phyloP scores from a whole-genome alignment of 1,139 yeast genomes.

The Suhomyces panamericanus region DNA sequence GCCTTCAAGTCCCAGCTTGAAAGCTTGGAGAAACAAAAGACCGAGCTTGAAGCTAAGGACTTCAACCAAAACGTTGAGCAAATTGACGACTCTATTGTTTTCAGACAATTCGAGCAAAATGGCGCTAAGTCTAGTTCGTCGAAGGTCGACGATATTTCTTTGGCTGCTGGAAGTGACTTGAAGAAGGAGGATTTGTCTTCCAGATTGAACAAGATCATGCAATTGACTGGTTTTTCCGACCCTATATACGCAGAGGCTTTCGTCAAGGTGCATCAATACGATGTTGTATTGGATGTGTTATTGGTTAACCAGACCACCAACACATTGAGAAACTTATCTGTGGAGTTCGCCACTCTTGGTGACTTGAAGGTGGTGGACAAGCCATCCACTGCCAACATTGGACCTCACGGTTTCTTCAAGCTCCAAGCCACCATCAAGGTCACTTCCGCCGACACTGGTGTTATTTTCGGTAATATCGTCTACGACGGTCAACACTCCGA shows the following conservation, averaged over 20 bases:
- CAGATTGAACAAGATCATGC: conserved; percentile 83
- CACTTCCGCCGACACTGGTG: conserved; percentile 85
- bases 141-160: conserved; percentile 52
- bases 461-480: conserved; percentile 93
- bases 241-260: conserved; percentile 98
- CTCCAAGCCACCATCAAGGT: conserved; percentile 89
- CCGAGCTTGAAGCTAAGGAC: conserved; percentile 58
- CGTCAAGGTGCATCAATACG: conserved; percentile 92
- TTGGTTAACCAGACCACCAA: conserved; percentile 92
- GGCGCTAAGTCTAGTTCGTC: conserved; percentile 26
- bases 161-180: conserved; percentile 45
- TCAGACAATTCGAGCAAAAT: conserved; percentile 75
- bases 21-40: conserved; percentile 56
- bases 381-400: conserved; percentile 90
- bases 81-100: conserved; percentile 77
- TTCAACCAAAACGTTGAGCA: conserved; percentile 71
- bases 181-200: conserved; percentile 66
- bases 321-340: conserved; percentile 87
- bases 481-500: conserved; percentile 96
- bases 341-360: conserved; percentile 95
- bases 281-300: conserved; percentile 90
- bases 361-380: conserved; percentile 93
- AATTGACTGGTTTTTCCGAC: conserved; percentile 95
- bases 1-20: conserved; percentile 72
- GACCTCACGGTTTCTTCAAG: conserved; percentile 94